Conservation (phyloP, 2,329 filamentous ascomycete species). For the Scedosporium dehoogii region DNA sequence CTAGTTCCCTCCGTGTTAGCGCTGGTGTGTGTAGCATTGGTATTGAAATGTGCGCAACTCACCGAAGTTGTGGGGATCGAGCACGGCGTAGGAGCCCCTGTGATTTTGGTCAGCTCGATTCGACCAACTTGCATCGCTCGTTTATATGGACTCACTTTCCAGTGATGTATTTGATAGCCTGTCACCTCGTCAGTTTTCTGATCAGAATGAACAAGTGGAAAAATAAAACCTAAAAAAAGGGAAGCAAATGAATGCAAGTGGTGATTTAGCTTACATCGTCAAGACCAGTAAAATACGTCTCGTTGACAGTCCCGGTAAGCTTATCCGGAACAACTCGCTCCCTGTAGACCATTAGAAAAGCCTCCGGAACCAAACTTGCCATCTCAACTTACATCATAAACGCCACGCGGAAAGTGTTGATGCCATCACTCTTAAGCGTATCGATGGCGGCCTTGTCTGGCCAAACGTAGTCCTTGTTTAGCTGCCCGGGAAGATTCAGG, state of each 20-base stretch:
- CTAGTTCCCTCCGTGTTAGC: not conserved
- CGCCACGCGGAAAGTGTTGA: slow-evolving; percentile 47
- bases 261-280: slow-evolving; percentile 12
- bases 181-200: not conserved
- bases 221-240: not conserved
- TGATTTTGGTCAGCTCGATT: not conserved
- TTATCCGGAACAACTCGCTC: slow-evolving; percentile 38
- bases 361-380: not conserved
- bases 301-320: slow-evolving; percentile 31
- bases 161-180: slow-evolving; percentile 21
- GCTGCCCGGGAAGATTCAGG: slow-evolving; percentile 42
- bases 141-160: not conserved
- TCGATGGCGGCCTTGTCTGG: slow-evolving; percentile 39
- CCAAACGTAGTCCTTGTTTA: slow-evolving; percentile 53
- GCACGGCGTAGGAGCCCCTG: slow-evolving; percentile 38
- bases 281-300: slow-evolving; percentile 31
- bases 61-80: slow-evolving; percentile 55
- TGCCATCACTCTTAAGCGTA: slow-evolving; percentile 37
- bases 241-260: not conserved
- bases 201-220: not conserved
- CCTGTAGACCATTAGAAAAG: slow-evolving; percentile 24
- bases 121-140: too few species aligned
- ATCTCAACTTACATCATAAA: slow-evolving; percentile 32
- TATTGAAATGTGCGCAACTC: not conserved
- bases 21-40: not conserved